Percentiles rank a stretch among this genome's conserved stretches.
phyloP scores from a whole-genome alignment of 306 rosid genomes.

The Rosa persica region DNA sequence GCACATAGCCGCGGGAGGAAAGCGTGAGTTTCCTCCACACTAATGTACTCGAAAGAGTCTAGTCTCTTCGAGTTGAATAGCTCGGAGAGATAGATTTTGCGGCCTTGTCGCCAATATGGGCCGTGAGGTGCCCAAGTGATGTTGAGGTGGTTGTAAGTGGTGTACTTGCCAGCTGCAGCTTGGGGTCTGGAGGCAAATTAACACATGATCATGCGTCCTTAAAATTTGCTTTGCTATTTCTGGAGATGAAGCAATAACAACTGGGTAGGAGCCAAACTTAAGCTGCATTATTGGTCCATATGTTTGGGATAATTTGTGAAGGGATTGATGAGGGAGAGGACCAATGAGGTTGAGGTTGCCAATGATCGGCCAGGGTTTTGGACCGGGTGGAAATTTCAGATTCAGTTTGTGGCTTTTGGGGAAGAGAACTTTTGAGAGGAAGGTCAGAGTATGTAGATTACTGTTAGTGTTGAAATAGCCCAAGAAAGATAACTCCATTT shows the following conservation, averaged over 20 bases:
- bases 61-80: conserved; percentile 34
- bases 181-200: conserved; percentile 47
- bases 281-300: conserved; percentile 46
- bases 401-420: not conserved
- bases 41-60: conserved; percentile 32
- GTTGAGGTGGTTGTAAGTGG: conserved; percentile 28
- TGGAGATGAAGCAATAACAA: conserved; percentile 42
- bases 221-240: conserved; percentile 34
- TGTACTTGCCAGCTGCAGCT: conserved; percentile 43
- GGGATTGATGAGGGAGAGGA: conserved; percentile 41
- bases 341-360: conserved; percentile 45
- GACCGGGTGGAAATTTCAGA: conserved; percentile 35
- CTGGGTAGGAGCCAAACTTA: conserved; percentile 39
- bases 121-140: conserved; percentile 45
- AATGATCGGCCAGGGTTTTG: conserved; percentile 49
- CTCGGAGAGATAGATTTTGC: conserved; percentile 38
- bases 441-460: not conserved
- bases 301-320: conserved; percentile 40
- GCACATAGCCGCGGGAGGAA: conserved; percentile 21
- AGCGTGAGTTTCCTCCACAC: conserved; percentile 30
- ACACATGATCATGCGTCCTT: conserved; percentile 32
- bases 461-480: conserved; percentile 2
- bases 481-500: conserved; percentile 22
- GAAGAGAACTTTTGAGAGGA: conserved; percentile 5
- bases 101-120: conserved; percentile 43